Evolutionary conservation across 108 stramenopile genomes (phyloP).

Genomic region (Nannochloropsis salina): DNA sequence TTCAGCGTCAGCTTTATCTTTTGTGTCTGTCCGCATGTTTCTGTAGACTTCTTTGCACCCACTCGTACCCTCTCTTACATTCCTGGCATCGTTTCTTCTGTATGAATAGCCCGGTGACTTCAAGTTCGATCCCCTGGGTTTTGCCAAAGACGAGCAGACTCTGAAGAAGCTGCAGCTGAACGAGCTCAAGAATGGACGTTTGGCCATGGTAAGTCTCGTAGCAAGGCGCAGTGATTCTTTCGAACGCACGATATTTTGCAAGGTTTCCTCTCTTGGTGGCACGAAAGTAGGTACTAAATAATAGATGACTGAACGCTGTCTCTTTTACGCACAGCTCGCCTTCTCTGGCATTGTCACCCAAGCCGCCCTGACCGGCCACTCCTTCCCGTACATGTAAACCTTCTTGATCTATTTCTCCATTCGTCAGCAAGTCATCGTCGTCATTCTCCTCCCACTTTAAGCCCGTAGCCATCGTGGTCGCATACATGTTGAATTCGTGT

Average conservation of each 20-base stretch:
- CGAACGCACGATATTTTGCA: no score
- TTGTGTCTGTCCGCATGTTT: background rate
- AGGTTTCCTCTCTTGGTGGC: no score
- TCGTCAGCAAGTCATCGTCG: background rate
- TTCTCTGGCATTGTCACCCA: slow-evolving; percentile 87
- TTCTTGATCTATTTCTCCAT: background rate
- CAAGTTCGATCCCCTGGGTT: slow-evolving; percentile 76
- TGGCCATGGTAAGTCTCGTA: slow-evolving; percentile 67
- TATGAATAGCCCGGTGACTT: slow-evolving; percentile 70
- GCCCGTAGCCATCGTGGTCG: background rate
- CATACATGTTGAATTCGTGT: background rate
- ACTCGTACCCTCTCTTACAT: no score
- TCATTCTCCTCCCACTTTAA: background rate
- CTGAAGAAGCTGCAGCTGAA: slow-evolving; percentile 58
- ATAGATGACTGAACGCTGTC: no score
- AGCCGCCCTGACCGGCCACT: slow-evolving; percentile 67
- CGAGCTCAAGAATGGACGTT: slow-evolving; percentile 85
- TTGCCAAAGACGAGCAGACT: slow-evolving; percentile 42
- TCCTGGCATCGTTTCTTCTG: no score
- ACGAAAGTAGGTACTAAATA: no score
- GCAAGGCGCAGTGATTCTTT: background rate
- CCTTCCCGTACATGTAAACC: slow-evolving; percentile 46
- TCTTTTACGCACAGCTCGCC: slow-evolving; percentile 54
- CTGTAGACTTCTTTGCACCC: background rate
- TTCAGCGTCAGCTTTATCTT: background rate